These are phyloP conservation scores for Pseudopithomyces maydicus DNA, from an alignment of 2,329 filamentous ascomycete genomes.

Conservation along the genomic window DNA sequence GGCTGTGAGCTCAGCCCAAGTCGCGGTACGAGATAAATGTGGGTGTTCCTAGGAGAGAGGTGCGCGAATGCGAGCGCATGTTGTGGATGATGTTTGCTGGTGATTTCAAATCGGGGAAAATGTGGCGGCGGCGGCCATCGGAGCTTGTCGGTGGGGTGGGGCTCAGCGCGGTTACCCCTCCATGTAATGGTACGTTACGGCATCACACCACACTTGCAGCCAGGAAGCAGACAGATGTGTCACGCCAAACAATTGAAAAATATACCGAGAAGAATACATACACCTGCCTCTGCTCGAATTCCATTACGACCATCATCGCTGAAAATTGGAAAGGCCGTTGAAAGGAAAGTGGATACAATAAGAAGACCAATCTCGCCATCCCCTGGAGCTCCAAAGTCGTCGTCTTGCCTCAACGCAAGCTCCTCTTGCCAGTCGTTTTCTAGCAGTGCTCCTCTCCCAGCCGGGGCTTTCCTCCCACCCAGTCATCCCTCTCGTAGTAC, in stretches of 20 bases:
- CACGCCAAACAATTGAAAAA: neutral
- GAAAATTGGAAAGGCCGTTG: neutral
- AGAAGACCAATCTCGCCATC: neutral
- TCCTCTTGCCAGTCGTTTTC: neutral
- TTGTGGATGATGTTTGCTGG: constrained; percentile 24
- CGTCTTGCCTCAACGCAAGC: too few relatives aligned
- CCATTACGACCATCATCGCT: neutral
- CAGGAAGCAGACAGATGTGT: neutral
- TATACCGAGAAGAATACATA: neutral
- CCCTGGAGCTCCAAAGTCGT: neutral
- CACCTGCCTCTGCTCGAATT: neutral
- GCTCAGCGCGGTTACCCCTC: constrained; percentile 20
- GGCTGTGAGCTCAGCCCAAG: constrained; percentile 28
- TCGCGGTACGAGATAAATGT: neutral
- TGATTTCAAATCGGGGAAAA: constrained; percentile 38
- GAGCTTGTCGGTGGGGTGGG: neutral
- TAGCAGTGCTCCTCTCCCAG: constrained; percentile 56
- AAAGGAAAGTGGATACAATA: neutral
- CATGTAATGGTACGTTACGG: neutral
- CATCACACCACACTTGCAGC: neutral
- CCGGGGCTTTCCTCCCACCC: constrained; percentile 67
- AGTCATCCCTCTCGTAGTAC: constrained; percentile 92
- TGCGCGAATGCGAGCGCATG: constrained; percentile 16
- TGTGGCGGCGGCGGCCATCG: constrained; percentile 36
- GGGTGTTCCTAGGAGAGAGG: neutral